Evolutionary conservation across 352 stramenopile genomes (phyloP), one percentile per base, ranked within the genome.

Genomic region (Phytophthora boehmeriae): DNA sequence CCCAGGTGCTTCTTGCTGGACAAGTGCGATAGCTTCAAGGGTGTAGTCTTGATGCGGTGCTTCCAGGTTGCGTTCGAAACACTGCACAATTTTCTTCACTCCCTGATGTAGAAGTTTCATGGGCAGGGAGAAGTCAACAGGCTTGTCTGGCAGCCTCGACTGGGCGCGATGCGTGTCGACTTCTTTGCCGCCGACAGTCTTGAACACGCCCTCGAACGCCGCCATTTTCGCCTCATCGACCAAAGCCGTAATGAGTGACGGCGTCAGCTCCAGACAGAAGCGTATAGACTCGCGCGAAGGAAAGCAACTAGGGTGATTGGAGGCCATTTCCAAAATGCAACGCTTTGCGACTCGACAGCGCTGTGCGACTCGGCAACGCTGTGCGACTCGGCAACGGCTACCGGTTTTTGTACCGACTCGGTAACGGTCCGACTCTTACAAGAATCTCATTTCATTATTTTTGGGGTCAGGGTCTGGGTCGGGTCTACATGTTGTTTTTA

Each of bases 61-160:
- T 16, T 20, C 36, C 36, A 44, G 36, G 8, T 16, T 22, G 8
- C 10, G 36, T 20, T 8, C 19, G 36, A n/a, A 44, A 22, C 8
- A 44, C 8, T 16, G 36, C 36, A 44, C 36, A 44, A 16, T 16
- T 20, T 44, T 8, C 36, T 8, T 20, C 36, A 44, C 36, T 16
- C 19, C 8, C 36, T 44, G 36, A 16, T 44, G 36, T 44, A 44
- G 36, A 6, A 44, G 10, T 16, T 44, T 44, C 36, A 44, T 44
- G 8, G 36, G 8, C 36, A 16, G 9, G 19, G 6, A 44, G 6
- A 44, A 44, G 6, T n/a, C 10, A 4, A 6, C 19, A 8, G 19
- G 5, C 36, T 8, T 16, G 9, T 20, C 36, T 4, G 36, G 36
- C 9, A 44, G 36, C 36, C 36, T 8, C 9, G 36, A 6, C 36